These are phyloP conservation scores for Coriolopsis trogii DNA, from an alignment of 1,284 basidiomycete genomes.

Conservation along the genomic window DNA sequence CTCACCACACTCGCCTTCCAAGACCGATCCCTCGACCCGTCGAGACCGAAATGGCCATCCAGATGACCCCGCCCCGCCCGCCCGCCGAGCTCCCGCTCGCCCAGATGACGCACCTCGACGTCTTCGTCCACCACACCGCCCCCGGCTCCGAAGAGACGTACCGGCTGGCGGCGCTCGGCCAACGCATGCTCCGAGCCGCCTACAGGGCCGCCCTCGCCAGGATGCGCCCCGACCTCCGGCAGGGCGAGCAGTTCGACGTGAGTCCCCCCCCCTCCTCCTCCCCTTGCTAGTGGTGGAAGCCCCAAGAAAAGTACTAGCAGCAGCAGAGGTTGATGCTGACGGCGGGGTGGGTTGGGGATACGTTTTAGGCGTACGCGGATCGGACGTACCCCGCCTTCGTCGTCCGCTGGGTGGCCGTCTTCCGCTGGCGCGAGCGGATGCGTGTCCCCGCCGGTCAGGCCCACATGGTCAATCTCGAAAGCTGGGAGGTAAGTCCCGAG, in stretches of 20 bases:
- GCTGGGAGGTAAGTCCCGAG: too few species aligned
- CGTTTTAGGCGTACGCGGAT: not conserved
- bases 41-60: not conserved
- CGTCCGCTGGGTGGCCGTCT: not conserved
- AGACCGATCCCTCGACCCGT: not conserved
- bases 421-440: not conserved
- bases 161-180: constrained; percentile 1
- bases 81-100: not conserved
- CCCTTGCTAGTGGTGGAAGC: not conserved
- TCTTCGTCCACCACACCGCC: constrained; percentile 5
- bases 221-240: not conserved
- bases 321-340: too few species aligned
- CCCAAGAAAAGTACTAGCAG: too few species aligned
- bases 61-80: not conserved
- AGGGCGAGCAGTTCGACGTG: not conserved
- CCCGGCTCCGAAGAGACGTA: constrained; percentile 1
- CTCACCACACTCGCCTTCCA: not conserved
- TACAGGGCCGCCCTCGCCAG: constrained; percentile 3
- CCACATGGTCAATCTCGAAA: too few species aligned
- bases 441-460: too few species aligned
- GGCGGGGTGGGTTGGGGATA: not conserved
- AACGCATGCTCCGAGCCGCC: not conserved
- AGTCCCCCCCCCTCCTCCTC: not conserved
- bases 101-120: not conserved
- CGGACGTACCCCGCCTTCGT: not conserved